phyloP scores from a whole-genome alignment of 345 rosid genomes.

The Abelmoschus esculentus region DNA sequence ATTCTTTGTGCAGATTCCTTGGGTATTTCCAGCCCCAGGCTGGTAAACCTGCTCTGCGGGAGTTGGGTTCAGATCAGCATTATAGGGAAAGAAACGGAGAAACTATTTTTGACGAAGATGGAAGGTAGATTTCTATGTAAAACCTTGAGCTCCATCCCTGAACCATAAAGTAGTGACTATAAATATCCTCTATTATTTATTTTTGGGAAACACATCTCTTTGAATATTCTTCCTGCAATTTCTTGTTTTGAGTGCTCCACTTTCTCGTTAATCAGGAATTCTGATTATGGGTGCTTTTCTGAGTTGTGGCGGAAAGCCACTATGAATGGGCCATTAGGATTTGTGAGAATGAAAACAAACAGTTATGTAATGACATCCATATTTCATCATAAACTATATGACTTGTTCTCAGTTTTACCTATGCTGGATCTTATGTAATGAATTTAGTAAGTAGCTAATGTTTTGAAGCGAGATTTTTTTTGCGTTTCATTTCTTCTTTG shows the following conservation, averaged over 20 bases:
- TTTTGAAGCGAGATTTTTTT: neutral
- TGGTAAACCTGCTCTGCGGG: constrained; percentile 78
- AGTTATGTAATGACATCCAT: neutral
- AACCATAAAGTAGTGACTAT: neutral
- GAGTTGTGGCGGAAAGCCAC: neutral
- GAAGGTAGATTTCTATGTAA: constrained; percentile 42
- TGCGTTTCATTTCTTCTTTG: neutral
- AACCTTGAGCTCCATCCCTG: neutral
- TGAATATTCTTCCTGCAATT: constrained; percentile 6
- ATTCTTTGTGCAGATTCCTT: constrained; percentile 58
- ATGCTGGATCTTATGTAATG: neutral
- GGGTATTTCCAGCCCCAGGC: constrained; percentile 77
- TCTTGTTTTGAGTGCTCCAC: constrained; percentile 4
- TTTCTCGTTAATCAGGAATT: neutral
- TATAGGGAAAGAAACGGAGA: constrained; percentile 51
- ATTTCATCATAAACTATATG: neutral
- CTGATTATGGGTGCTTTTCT: constrained; percentile 2
- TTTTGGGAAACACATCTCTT: neutral
- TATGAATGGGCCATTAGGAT: neutral
- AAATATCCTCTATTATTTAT: neutral
- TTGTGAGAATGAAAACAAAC: neutral
- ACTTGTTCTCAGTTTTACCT: neutral
- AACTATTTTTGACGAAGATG: constrained; percentile 47
- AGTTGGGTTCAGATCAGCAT: constrained; percentile 56
- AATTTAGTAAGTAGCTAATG: neutral